Base-by-base conservation (phyloP, 352 stramenopile species). In the Peronosclerospora sorghi region DNA sequence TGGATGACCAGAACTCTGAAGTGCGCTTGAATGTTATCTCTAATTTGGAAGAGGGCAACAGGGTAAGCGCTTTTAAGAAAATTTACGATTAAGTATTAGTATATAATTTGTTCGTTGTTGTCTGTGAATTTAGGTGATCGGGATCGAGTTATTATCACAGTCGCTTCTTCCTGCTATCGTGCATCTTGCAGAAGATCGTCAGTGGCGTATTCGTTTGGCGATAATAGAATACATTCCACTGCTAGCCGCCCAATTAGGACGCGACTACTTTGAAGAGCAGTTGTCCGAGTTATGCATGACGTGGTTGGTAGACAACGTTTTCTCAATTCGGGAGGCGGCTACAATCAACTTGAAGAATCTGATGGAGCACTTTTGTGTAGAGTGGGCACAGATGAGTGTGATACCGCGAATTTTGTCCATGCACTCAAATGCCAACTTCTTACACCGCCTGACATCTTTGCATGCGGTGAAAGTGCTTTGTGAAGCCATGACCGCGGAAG, bases 161-260 rank as follows among this genome's bases (percentile, higher is more conserved):
- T 97, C 86, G n/a, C 66, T 99, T 9, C 54, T 99, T 8, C 96
- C 96, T 32, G 95, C 95, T 34, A 98, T 99, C 68, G 69, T 98
- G 5, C 93, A 98, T 56, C 73, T 99, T 34, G 92, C 95, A 15
- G 88, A 98, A 74, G 96, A 99, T 72, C 75, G 81, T n/a, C 97
- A 98, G 64, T 99, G 96, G 96, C 79, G 95, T 49, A 96, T 99
- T 53, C 86, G 96, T 28, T 68, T 98, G 10, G 95, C 94, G 14
- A 98, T 99, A 59, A 98, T 99, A 68, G 82, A 98, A 60, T 96
- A 98, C 65, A 97, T 98, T 46, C 96, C 96, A 28, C 66, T 97
- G 32, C 62, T 99, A 27, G 96, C 94, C 3, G 84, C 89, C 46
- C 91, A 98, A 46, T 70, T 99, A 13, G 96, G 95, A 12, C 75